A percentile compares a stretch with the other conserved stretches of the same genome.
phyloP scores from a whole-genome alignment of 2,329 filamentous ascomycete genomes.

The Xylariomycetidae sp. region DNA sequence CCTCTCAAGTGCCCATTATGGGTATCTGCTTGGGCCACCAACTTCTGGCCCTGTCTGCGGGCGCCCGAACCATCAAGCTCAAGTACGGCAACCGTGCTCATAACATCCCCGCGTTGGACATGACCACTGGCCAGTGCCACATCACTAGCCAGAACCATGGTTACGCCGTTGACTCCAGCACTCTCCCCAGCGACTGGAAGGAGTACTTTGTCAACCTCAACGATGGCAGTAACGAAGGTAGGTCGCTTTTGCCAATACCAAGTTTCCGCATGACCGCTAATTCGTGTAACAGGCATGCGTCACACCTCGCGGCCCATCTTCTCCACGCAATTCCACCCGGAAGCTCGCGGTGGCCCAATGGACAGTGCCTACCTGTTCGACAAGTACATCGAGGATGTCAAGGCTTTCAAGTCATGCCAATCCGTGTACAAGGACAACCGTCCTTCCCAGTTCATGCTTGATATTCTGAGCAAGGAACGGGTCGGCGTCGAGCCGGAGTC shows the following conservation, averaged over 20 bases:
- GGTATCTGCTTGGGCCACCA: slow-evolving; percentile 98
- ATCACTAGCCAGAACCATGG: slow-evolving; percentile 99
- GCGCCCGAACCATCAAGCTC: slow-evolving; percentile 89
- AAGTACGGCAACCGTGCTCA: slow-evolving; percentile 99
- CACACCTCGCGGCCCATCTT: slow-evolving; percentile 96
- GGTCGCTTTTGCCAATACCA: slow-evolving; percentile 13
- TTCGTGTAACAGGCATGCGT: slow-evolving; percentile 69
- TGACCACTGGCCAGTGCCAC: slow-evolving; percentile 95
- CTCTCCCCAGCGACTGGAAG: slow-evolving; percentile 81
- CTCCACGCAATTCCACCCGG: slow-evolving; percentile 97
- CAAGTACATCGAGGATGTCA: slow-evolving; percentile 86
- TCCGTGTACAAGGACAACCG: slow-evolving; percentile 77
- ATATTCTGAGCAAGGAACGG: slow-evolving; percentile 88
- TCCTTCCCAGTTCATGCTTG: slow-evolving; percentile 80
- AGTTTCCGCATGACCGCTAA: background rate
- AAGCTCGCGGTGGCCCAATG: slow-evolving; percentile 94
- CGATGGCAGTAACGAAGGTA: slow-evolving; percentile 90
- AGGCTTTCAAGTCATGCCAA: slow-evolving; percentile 81
- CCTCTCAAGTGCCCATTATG: slow-evolving; percentile 87
- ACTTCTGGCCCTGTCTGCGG: slow-evolving; percentile 82
- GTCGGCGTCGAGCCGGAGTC: slow-evolving; percentile 75
- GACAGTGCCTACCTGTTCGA: slow-evolving; percentile 96
- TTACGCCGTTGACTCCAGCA: slow-evolving; percentile 84
- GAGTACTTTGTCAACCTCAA: slow-evolving; percentile 99
- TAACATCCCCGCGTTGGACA: slow-evolving; percentile 92